Conservation (phyloP, 176 grass and related monocot genomes). For the Eragrostis curvula region DNA sequence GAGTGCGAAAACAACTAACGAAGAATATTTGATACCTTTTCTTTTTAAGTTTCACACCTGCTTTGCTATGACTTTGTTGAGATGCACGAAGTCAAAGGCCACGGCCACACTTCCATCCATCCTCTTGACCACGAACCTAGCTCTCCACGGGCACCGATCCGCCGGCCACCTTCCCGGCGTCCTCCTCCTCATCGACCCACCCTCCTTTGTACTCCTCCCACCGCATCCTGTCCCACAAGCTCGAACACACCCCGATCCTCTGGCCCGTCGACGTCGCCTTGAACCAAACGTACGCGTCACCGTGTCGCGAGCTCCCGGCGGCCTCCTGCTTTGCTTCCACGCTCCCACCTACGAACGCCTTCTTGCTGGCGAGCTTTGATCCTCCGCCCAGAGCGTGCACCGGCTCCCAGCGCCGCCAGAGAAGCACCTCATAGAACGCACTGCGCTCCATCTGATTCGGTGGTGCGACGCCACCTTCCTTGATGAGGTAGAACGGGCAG, state of each 20-base stretch:
- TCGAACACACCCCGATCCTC: constrained; percentile 43
- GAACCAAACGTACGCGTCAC: constrained; percentile 68
- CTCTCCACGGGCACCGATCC: constrained; percentile 67
- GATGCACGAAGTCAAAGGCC: constrained; percentile 59
- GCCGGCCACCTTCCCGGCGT: constrained; percentile 31
- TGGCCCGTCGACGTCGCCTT: constrained; percentile 19
- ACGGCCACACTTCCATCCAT: constrained; percentile 52
- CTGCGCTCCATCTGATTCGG: constrained; percentile 46
- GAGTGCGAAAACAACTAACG: too few species aligned
- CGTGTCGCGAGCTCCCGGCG: background rate
- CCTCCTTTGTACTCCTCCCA: constrained; percentile 60
- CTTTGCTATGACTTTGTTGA: constrained; percentile 40
- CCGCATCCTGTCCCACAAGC: constrained; percentile 65
- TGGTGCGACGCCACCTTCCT: constrained; percentile 11
- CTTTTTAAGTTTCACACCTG: constrained; percentile 8
- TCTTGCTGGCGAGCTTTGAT: constrained; percentile 23
- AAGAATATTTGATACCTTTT: too few species aligned
- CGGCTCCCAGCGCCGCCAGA: constrained; percentile 57
- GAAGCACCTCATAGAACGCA: constrained; percentile 54
- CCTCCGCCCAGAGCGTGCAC: too few species aligned
- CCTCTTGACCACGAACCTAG: constrained; percentile 63
- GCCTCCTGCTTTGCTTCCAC: background rate
- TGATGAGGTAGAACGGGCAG: constrained; percentile 53
- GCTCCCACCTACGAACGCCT: constrained; percentile 39
- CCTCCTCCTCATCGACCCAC: constrained; percentile 52